Evolutionary conservation across 2,329 filamentous ascomycete genomes (phyloP), one percentile per base, ranked within the genome.

Genomic region (Aspergillus niger): DNA sequence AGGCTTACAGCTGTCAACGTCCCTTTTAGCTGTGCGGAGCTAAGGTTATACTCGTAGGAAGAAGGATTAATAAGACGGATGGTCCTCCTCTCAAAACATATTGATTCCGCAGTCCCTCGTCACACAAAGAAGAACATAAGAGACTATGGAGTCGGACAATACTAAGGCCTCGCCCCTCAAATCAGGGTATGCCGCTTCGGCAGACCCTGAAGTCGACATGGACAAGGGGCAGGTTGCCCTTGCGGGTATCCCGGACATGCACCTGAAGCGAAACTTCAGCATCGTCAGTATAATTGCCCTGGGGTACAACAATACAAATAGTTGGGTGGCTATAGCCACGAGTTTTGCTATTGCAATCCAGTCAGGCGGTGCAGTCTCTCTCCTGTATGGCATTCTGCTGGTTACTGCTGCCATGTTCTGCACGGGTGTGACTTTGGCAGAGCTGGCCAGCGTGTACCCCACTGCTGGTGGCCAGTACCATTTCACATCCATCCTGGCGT

Each of bases 391-490:
- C 11, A 68, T 69, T 28, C 58, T 69, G n/a, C 44, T 59, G 26
- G 67, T 69, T 24, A 62, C 66, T 13, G 32, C 61, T 28, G 65
- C 63, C 48, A 69, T 69, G 67, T 57, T 63, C 43, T 64, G 60
- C 38, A 67, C 65, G 1, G 65, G 64, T 0, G n/a, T 67, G 20
- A 69, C 70, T 1, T 57, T 73, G 54, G 68, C 71, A 10, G 71
- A 73, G 57, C 60, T 73, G 50, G 66, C 70, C 8, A 68, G 66
- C 54, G 67, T 71, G 30, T 70, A 70, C 47, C 71, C 71, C 30
- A 72, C 69, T 4, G 70, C 71, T 3, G 71, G 71, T 2, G 70
- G 69, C 2, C 70, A 72, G 55, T 72, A 72, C 41, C 68, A 71
- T 53, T 72, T 70, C 61, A 69, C 70, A 0, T 71, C 67, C 13